phyloP scores from a whole-genome alignment of 345 rosid species.

The Mercurialis annua region DNA sequence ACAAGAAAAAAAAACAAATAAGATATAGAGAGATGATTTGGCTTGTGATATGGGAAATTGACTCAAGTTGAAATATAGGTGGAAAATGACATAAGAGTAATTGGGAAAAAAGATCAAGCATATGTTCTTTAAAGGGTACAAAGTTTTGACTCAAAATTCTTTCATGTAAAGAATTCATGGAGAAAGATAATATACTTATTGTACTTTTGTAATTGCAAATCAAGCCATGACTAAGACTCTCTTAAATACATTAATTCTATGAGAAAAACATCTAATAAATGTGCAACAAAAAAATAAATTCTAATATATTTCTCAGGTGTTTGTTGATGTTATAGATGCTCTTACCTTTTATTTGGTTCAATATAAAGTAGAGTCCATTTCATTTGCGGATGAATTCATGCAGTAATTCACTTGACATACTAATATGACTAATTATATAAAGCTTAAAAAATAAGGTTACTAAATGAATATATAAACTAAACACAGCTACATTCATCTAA shows the following conservation, averaged over 20 bases:
- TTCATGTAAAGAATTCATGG: not conserved
- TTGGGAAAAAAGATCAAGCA: constrained; percentile 5
- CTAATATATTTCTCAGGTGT: too few species aligned
- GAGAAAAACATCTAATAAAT: not conserved
- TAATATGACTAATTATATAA: too few species aligned
- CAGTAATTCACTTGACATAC: too few species aligned
- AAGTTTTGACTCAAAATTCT: not conserved
- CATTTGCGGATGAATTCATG: too few species aligned
- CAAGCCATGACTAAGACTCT: not conserved
- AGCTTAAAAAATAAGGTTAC: too few species aligned
- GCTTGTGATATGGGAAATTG: not conserved
- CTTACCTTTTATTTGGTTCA: too few species aligned
- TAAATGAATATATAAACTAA: too few species aligned
- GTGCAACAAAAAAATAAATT: too few species aligned
- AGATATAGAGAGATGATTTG: too few species aligned
- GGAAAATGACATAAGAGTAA: not conserved
- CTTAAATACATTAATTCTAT: not conserved
- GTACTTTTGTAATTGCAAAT: not conserved
- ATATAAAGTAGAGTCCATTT: too few species aligned
- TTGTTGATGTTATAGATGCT: too few species aligned
- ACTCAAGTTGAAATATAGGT: not conserved
- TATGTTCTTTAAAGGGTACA: not conserved
- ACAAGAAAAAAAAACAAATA: not conserved
- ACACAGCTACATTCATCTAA: too few species aligned
- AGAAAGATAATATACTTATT: not conserved